Percentiles rank a stretch among this genome's conserved stretches.
These are phyloP conservation scores for Thraustotheca clavata DNA, from an alignment of 352 stramenopile species.

Conservation along the genomic window DNA sequence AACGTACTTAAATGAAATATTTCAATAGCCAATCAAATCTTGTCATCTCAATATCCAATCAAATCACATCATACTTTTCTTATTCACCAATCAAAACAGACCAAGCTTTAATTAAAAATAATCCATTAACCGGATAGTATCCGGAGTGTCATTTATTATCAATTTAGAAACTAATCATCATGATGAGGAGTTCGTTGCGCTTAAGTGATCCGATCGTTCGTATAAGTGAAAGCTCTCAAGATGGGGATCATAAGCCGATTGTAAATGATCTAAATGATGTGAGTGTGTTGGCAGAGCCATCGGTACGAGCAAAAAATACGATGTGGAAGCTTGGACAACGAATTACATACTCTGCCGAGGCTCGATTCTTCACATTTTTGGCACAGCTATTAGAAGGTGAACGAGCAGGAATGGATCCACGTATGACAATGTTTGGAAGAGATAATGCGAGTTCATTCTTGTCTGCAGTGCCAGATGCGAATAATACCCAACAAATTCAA, in stretches of 20 bases:
- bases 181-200: too few species aligned
- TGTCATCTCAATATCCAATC: too few species aligned
- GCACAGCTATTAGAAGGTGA: conserved; percentile 2
- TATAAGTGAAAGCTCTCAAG: not conserved
- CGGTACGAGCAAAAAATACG: conserved; percentile 14
- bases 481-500: not conserved
- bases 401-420: conserved; percentile 7
- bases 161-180: too few species aligned
- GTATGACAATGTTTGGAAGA: not conserved
- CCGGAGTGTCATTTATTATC: too few species aligned
- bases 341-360: conserved; percentile 2
- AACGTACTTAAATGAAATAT: too few species aligned
- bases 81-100: too few species aligned
- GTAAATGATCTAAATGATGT: conserved; percentile 8
- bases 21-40: too few species aligned
- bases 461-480: not conserved
- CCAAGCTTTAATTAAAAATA: too few species aligned
- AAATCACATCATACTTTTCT: too few species aligned
- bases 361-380: conserved; percentile 13
- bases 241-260: not conserved
- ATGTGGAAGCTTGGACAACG: conserved; percentile 12
- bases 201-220: not conserved
- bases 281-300: conserved; percentile 15
- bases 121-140: too few species aligned
- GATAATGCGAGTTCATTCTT: not conserved